phyloP scores from a whole-genome alignment of 1,284 basidiomycete genomes.

The Ganoderma lucidum region DNA sequence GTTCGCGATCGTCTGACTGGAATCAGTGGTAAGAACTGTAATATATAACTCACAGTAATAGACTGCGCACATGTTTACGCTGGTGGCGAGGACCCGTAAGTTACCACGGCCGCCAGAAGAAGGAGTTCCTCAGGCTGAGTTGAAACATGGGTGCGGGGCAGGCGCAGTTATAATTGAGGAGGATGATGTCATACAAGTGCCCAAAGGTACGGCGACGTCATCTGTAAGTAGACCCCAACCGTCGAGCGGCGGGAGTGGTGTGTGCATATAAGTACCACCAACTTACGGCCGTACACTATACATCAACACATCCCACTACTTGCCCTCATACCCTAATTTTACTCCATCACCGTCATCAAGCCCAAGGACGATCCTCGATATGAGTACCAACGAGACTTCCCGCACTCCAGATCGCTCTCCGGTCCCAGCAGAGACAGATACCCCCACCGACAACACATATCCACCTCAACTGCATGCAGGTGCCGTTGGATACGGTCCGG shows the following conservation, averaged over 20 bases:
- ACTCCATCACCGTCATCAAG: neutral
- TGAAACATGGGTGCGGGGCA: neutral
- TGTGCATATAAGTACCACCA: conserved; percentile 10
- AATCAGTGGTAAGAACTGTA: no score
- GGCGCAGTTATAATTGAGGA: neutral
- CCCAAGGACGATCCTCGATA: neutral
- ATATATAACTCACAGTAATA: neutral
- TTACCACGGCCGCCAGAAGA: neutral
- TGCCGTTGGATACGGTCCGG: conserved; percentile 50
- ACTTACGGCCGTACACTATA: neutral
- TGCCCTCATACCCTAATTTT: neutral
- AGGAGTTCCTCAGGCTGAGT: neutral
- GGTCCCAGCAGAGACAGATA: neutral
- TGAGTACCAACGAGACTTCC: neutral
- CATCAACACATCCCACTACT: neutral
- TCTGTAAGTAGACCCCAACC: conserved; percentile 19
- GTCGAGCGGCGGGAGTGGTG: neutral
- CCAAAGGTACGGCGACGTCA: conserved; percentile 26
- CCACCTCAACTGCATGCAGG: conserved; percentile 51
- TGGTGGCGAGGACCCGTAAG: no score
- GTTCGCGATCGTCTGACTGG: neutral
- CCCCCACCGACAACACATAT: conserved; percentile 30
- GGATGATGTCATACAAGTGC: conserved; percentile 16
- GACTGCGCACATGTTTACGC: neutral
- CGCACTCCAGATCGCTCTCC: neutral